Conservation (phyloP, 2,329 filamentous ascomycete genomes). For the Fusarium buharicum region DNA sequence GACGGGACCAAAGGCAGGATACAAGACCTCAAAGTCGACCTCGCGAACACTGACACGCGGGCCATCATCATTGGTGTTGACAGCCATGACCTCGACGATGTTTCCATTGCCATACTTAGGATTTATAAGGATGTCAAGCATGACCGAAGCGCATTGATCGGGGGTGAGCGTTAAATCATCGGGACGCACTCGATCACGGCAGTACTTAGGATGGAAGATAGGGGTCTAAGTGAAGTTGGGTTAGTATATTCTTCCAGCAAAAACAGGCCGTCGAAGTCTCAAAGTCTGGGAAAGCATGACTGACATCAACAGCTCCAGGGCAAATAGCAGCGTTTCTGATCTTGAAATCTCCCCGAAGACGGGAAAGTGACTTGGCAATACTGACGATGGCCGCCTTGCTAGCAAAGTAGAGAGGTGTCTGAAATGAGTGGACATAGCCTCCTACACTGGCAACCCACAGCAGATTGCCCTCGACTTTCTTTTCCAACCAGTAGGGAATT, state of each 20-base stretch:
- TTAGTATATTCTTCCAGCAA: too few relatives aligned
- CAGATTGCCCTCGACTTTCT: conserved; percentile 35
- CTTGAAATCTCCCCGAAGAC: conserved; percentile 1
- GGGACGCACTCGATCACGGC: conserved; percentile 10
- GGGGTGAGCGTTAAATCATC: conserved; percentile 13
- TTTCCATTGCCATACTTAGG: conserved; percentile 28
- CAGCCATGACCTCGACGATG: conserved; percentile 25
- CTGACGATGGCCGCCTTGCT: conserved; percentile 32
- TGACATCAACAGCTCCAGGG: conserved; percentile 20
- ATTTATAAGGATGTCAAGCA: conserved; percentile 11
- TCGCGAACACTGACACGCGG: conserved; percentile 9
- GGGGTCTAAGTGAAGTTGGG: not conserved
- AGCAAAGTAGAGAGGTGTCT: conserved; percentile 40
- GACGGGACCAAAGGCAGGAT: conserved; percentile 10
- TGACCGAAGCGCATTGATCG: conserved; percentile 11
- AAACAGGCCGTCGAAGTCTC: not conserved
- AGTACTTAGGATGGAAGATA: conserved; percentile 22
- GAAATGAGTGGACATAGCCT: conserved; percentile 45
- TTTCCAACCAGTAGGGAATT: conserved; percentile 46
- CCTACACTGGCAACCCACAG: conserved; percentile 46
- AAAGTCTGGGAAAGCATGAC: not conserved
- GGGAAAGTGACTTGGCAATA: conserved; percentile 20
- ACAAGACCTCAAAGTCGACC: conserved; percentile 1
- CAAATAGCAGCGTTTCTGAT: conserved; percentile 29
- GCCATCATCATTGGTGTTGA: conserved; percentile 12